Conservation (phyloP, 129 eudicot genomes). For the Oenanthe sinensis region DNA sequence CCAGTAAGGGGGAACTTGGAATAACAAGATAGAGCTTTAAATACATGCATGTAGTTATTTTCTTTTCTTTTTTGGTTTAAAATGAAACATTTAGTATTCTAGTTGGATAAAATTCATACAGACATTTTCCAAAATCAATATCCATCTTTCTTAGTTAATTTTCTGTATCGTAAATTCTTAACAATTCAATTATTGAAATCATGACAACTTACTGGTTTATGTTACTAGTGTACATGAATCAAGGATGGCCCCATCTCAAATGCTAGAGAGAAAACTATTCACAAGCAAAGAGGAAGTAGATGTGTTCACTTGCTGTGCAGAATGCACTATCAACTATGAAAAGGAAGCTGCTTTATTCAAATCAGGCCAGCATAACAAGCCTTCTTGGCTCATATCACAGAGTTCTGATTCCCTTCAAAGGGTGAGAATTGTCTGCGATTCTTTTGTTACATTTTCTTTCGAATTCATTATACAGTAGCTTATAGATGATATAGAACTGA, state of each 20-base stretch:
- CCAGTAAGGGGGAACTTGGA: background rate
- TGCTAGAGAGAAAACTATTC: conserved; percentile 36
- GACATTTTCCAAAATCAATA: background rate
- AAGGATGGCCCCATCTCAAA: conserved; percentile 28
- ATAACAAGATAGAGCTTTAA: background rate
- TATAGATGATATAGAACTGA: background rate
- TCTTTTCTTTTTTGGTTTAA: background rate
- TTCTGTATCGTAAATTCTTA: background rate
- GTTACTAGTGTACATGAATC: conserved; percentile 43
- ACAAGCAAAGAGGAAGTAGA: conserved; percentile 47
- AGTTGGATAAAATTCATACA: background rate
- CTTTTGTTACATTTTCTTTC: background rate
- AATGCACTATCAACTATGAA: conserved; percentile 70
- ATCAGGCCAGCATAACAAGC: conserved; percentile 17
- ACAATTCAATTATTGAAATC: background rate
- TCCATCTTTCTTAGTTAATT: background rate
- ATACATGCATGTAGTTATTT: background rate
- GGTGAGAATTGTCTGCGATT: conserved; percentile 21
- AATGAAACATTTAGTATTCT: background rate
- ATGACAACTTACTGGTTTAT: background rate
- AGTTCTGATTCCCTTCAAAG: conserved; percentile 26
- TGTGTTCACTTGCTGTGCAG: conserved; percentile 49
- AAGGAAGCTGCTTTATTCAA: conserved; percentile 41
- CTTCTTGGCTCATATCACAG: conserved; percentile 59
- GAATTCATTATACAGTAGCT: background rate